Base-by-base conservation (phyloP, 192 early-diverging fungal species). In the Diversispora eburnea region DNA sequence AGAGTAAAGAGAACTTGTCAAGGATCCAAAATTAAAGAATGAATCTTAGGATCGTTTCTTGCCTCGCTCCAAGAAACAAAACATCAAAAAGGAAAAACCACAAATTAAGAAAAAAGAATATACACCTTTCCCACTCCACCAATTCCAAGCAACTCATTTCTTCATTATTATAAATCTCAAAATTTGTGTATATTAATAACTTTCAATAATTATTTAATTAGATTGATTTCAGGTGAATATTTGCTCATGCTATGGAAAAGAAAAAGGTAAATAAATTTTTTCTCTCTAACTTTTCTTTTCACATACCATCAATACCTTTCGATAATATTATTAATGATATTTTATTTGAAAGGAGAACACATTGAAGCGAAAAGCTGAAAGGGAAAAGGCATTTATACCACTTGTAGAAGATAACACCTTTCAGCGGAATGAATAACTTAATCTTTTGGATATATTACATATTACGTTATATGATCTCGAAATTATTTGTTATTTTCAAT, bases 31-130 rank as follows among this genome's bases (percentile, higher is more conserved):
- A 67, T 81, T 99, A 72, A 91, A 90, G 15, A 86, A 90, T 46
- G 96, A 98, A 80, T 92, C 91, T 6, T 99, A 96, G 97, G 97
- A 99, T 68, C 84, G 97, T 22, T 99, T 99, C 82, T 82, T 98
- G 65, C 97, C 97, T 8, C 85, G 95, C 65, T 99, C 98, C 88
- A 95, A 95, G 79, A 96, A 96, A 85, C 86, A 89, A 78, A 95
- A 95, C 60, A 78, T 87, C 72, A 89, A 91, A 75, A 84, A 86
- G 70, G 70, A 65, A 4, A 82, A 79, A 74, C 79, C 76, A 75
- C 13, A 17, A 54, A 72, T 68, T 8, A 65, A 89, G 75, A 94
- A 94, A 86, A 94, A 94, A 84, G 92, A 90, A 75, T 85, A 90
- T 77, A 91, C 93, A 52, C 89, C 92, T 13, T 97, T 97, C 88